Base-by-base conservation (phyloP, 2,329 filamentous ascomycete species). In the Verticillium isaacii region DNA sequence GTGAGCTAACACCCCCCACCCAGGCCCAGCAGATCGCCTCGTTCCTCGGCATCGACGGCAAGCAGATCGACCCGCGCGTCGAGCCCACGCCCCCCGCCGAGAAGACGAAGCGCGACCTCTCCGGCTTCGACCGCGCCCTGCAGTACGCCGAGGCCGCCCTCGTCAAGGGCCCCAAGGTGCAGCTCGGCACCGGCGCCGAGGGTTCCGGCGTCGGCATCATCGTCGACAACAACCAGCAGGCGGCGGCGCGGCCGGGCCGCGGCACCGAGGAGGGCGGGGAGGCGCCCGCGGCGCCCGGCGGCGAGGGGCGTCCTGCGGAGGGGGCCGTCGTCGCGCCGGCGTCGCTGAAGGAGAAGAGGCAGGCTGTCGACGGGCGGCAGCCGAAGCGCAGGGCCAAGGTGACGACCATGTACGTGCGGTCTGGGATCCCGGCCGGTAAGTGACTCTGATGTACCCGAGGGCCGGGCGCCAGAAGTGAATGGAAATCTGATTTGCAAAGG, bases 321-420 rank as follows among this genome's bases (percentile, higher is more conserved):
- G 41, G 58, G 5, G 34, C 23, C 25, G 34, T 32, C 14, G 58
- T 52, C n/a, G 45, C 45, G 45, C 45, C 45, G 2, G 45, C 45
- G 9, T 52, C 45, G 45, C 45, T 52, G 45, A 52, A 52, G 45
- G 45, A 19, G 29, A 58, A 60, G 37, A 63, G 64, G 45, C 54
- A 57, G 17, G 59, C 63, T 1, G 64, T 63, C 29, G 23, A 59
- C 25, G 58, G 62, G 60, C 45, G 23, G 19, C 73, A 73, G n/a
- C 29, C 45, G 23, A 71, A 70, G 60, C 73, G 73, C 55, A 74
- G 75, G 56, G 73, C 76, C 60, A 79, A 77, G 69, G 76, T 80
- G 61, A 80, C 78, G 56, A 79, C 77, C 64, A 80, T 80, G 78
- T 80, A 78, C 62, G 73, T 80, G 61, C 75, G 76, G 68, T 75